Evolutionary conservation across 2,329 filamentous ascomycete species (phyloP), one percentile per base, ranked within the genome.

Genomic region (Macrophomina phaseolina): DNA sequence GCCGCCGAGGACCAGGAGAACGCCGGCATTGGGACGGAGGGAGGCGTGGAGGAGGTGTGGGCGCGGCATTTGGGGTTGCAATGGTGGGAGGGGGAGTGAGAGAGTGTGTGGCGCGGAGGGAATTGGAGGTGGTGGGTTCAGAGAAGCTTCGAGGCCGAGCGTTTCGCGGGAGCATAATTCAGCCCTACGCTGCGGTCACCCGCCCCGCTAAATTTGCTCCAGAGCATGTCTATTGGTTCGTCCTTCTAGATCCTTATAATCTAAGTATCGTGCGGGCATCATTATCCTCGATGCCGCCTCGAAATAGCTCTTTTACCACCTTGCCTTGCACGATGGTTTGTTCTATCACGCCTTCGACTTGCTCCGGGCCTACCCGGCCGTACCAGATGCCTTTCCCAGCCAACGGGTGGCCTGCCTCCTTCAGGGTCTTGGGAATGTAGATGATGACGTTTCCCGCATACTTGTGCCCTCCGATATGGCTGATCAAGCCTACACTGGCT

Each of bases 371-470:
- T 1, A 95, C 89, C 48, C 92, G 81, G 0, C 92, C 92, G 76
- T 95, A 95, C 92, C 92, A 95, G 2, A 95, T 86, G 0, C 91
- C 91, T 72, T 87, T 87, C 0, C 91, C 91, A 0, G 86, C 87
- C 61, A 94, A 77, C 4, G 86, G 83, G 74, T 91, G 87, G 0
- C 48, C 69, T 5, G 63, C 68, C 69, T 4, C 42, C 62, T 55
- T 52, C 16, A 67, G 73, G 2, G 73, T 74, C 0, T 89, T 90
- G 4, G 92, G 92, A 5, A 95, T 76, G 73, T 95, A 95, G 1
- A 95, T 79, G 56, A 95, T 93, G 42, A 94, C 86, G 76, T 96
- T 96, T 1, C 92, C 92, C 0, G 92, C 92, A 75, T 90, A 94
- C 76, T 93, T 94, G 78, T 96, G 92, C 0, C 92, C 92, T 0